Conservation (phyloP, 2,329 filamentous ascomycete species). For the Periconia digitata region DNA sequence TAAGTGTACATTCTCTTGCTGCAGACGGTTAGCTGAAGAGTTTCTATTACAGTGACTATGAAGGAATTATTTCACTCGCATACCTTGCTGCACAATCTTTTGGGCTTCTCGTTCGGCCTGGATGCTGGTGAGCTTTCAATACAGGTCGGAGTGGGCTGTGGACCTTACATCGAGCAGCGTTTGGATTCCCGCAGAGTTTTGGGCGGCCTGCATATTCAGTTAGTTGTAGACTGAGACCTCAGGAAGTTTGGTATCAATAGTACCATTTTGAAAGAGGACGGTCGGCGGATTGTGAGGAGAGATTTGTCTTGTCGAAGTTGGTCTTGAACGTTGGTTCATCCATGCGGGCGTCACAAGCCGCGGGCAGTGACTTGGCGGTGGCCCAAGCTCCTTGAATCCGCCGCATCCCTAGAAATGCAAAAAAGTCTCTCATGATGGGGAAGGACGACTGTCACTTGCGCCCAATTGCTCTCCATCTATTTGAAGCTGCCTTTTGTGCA, state of each 20-base stretch:
- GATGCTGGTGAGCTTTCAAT: conserved; percentile 41
- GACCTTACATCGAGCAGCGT: conserved; percentile 91
- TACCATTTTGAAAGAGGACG: conserved; percentile 28
- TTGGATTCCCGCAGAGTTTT: conserved; percentile 98
- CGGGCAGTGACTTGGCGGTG: conserved; percentile 25
- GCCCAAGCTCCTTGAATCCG: conserved; percentile 32
- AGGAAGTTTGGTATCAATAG: conserved; percentile 3
- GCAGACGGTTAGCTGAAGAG: conserved; percentile 15
- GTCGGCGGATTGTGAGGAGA: background rate
- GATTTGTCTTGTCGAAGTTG: background rate
- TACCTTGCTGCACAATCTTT: conserved; percentile 98
- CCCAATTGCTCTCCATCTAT: conserved; percentile 9
- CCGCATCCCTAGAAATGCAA: conserved; percentile 1
- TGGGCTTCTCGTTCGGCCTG: conserved; percentile 97
- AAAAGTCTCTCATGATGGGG: conserved; percentile 8
- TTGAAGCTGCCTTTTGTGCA: conserved; percentile 2
- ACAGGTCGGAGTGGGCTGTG: conserved; percentile 25
- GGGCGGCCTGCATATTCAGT: conserved; percentile 71
- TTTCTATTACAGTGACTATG: background rate
- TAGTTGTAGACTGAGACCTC: background rate
- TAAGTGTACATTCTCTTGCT: conserved; percentile 81
- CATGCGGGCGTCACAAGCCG: conserved; percentile 18
- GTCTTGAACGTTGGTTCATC: background rate
- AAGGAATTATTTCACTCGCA: conserved; percentile 20
- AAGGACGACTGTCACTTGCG: background rate